phyloP scores from a whole-genome alignment of 1,284 basidiomycete genomes.

The Trametes versicolor region DNA sequence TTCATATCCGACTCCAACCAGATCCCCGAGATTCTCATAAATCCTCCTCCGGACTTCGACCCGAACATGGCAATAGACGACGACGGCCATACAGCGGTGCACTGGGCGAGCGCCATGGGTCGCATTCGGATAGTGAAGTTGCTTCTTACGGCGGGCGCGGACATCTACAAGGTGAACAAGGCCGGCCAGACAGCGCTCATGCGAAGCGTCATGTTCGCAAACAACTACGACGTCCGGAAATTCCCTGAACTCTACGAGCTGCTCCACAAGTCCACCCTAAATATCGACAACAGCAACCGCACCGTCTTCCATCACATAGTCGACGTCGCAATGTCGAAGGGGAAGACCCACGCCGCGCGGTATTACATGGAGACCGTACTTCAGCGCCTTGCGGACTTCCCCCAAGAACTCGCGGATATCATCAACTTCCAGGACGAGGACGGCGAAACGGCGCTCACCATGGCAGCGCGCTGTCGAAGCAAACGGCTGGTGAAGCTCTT shows the following conservation, averaged over 20 bases:
- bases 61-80: slow-evolving; percentile 98
- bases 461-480: slow-evolving; percentile 95
- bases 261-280: slow-evolving; percentile 95
- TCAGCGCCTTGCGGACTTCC: slow-evolving; percentile 91
- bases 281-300: slow-evolving; percentile 98
- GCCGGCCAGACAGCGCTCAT: slow-evolving; percentile 98
- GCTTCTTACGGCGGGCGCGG: slow-evolving; percentile 92
- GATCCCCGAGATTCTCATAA: slow-evolving; percentile 89
- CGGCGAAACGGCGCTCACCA: slow-evolving; percentile 96
- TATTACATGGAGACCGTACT: slow-evolving; percentile 99
- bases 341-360: slow-evolving; percentile 96
- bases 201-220: slow-evolving; percentile 99
- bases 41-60: slow-evolving; percentile 93
- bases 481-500: slow-evolving; percentile 97
- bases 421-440: slow-evolving; percentile 99
- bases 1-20: slow-evolving; percentile 98
- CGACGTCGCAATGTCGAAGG: slow-evolving; percentile 98
- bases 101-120: slow-evolving; percentile 99
- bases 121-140: slow-evolving; percentile 97
- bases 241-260: slow-evolving; percentile 98
- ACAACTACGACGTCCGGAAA: slow-evolving; percentile 99
- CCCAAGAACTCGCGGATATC: slow-evolving; percentile 96
- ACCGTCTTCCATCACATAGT: slow-evolving; percentile 99
- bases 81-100: slow-evolving; percentile 96
- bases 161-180: slow-evolving; percentile 97